Percentiles rank a stretch among this genome's conserved stretches.
These are phyloP conservation scores for Colletotrichum sp. DNA, from an alignment of 2,329 filamentous ascomycete genomes.

Conservation along the genomic window DNA sequence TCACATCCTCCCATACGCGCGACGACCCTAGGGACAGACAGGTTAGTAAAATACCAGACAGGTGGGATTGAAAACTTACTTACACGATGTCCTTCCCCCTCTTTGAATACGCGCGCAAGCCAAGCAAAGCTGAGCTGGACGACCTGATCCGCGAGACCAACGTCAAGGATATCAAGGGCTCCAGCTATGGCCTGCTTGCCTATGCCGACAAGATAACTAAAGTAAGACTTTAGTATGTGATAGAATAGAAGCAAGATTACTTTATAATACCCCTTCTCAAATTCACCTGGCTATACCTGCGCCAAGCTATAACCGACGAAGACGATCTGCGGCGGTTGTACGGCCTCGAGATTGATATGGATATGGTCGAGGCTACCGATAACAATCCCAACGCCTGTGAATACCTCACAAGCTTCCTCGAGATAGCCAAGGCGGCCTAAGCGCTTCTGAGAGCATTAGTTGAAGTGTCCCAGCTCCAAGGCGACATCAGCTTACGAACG, in stretches of 20 bases:
- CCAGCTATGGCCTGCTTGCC: too few species aligned
- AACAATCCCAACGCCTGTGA: accelerated
- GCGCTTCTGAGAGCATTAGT: not conserved
- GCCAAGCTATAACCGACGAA: too few species aligned
- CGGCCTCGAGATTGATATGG: not conserved
- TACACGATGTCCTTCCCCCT: too few species aligned
- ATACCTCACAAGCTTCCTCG: accelerated
- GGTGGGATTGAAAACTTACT: not conserved
- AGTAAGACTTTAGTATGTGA: too few species aligned
- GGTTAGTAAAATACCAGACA: not conserved
- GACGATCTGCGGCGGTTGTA: too few species aligned
- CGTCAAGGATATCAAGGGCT: too few species aligned
- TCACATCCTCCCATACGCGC: not conserved
- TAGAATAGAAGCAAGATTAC: too few species aligned
- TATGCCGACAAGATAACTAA: too few species aligned
- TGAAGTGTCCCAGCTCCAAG: not conserved
- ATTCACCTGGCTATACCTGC: too few species aligned
- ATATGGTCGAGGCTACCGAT: not conserved
- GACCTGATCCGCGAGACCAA: too few species aligned
- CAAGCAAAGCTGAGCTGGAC: not conserved
- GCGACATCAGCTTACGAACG: not conserved
- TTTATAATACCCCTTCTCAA: too few species aligned
- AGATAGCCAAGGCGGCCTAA: not conserved
- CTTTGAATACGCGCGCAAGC: too few species aligned
- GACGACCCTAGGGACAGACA: not conserved